Evolutionary conservation across 306 rosid species (phyloP), one percentile per base, ranked within the genome.

Genomic region (Quercus robur): DNA sequence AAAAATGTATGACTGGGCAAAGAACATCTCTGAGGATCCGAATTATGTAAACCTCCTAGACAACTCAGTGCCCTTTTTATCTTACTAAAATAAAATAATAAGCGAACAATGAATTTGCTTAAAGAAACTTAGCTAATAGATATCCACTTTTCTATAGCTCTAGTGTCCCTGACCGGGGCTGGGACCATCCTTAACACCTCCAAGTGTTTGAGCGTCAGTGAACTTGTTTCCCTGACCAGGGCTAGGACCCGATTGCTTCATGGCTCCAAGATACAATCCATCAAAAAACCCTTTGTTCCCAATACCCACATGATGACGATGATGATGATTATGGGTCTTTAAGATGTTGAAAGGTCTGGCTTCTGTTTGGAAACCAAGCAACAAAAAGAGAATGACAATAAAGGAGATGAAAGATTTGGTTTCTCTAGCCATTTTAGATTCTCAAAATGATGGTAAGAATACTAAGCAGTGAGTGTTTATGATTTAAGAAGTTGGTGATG

Each of bases 141-240:
- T 8, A 38, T 49, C 54, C 54, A 49, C 54, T 49, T 49, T 12
- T 38, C 46, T 38, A 13, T 49, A 49, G 17, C 54, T 74, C 54
- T 74, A 79, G 76, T 83, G 77, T 15, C 86, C 88, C 0, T 25
- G 62, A 1, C 83, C 89, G 1, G 69, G 33, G 20, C n/a, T 62
- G 1, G 69, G 69, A 14, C 69, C 69, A 2, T 15, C 54, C 54
- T 49, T 49, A 49, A 3, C 54, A 49, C 1, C 54, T 49, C 54
- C 54, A 49, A 49, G 15, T 49, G 54, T 49, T 12, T 19, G 51
- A 3, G 5, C 51, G 52, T 46, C 71, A 19, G 38, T 33, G 20
- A 67, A 35, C 12, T n/a, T 67, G 71, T 67, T 44, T 31, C 52
- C 71, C 26, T 17, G 51, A 33, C 17, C 52, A 33, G 35, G 64